phyloP scores from a whole-genome alignment of 2,329 filamentous ascomycete species.

The Parascedosporium putredinis region DNA sequence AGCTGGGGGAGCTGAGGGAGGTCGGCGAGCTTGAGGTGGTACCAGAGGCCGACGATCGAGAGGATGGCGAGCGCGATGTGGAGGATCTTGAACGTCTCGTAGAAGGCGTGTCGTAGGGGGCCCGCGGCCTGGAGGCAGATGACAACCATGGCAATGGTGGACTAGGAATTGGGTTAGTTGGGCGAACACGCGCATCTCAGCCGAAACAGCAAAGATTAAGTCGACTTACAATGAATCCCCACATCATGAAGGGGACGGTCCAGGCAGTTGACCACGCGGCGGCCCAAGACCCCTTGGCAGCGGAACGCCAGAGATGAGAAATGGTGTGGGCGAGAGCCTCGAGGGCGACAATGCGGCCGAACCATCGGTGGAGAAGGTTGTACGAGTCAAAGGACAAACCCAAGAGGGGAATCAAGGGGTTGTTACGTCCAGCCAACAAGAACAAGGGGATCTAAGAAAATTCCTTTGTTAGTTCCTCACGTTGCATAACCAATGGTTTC shows the following conservation, averaged over 20 bases:
- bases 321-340: slow-evolving; percentile 60
- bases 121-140: slow-evolving; percentile 61
- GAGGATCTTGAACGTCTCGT: slow-evolving; percentile 65
- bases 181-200: too few relatives aligned
- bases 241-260: slow-evolving; percentile 7
- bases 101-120: slow-evolving; percentile 64
- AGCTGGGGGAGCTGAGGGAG: slow-evolving; percentile 49
- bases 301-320: slow-evolving; percentile 10
- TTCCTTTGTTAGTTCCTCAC: too few relatives aligned
- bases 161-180: slow-evolving; percentile 29
- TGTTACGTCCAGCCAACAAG: slow-evolving; percentile 84
- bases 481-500: too few relatives aligned
- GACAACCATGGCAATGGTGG: slow-evolving; percentile 47
- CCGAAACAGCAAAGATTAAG: not conserved
- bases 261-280: slow-evolving; percentile 1
- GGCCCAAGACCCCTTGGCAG: not conserved
- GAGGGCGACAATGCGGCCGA: slow-evolving; percentile 62
- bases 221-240: slow-evolving; percentile 5
- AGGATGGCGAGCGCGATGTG: slow-evolving; percentile 56
- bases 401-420: slow-evolving; percentile 72
- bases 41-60: slow-evolving; percentile 54
- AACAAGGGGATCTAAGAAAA: slow-evolving; percentile 60
- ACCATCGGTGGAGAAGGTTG: slow-evolving; percentile 65
- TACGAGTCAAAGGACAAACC: slow-evolving; percentile 93
- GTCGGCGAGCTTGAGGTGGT: slow-evolving; percentile 48